Evolutionary conservation across 73 alveolate species (phyloP).

Genomic region (Breviolum minutum): DNA sequence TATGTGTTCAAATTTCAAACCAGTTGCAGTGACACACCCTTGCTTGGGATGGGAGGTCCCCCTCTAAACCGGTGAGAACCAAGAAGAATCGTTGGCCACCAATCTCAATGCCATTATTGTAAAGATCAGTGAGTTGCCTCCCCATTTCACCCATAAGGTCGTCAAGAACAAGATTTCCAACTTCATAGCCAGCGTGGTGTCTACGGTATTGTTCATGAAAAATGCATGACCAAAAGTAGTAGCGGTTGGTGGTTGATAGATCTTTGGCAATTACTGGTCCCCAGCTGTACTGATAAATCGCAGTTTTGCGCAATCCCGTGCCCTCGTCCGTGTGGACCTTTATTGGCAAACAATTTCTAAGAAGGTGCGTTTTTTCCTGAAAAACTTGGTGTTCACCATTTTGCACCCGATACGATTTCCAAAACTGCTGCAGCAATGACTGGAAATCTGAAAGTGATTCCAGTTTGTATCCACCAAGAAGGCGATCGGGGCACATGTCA

Average conservation of each 20-base stretch:
- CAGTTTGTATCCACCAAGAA: not conserved
- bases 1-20: too few relatives aligned
- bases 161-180: not conserved
- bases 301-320: conserved; percentile 2
- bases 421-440: not conserved
- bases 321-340: conserved; percentile 50
- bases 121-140: not conserved
- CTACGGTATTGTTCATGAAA: not conserved
- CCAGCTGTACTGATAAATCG: conserved; percentile 6
- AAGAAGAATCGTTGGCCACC: not conserved
- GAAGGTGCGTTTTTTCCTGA: not conserved
- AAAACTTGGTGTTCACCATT: not conserved
- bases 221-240: conserved; percentile 8
- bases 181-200: not conserved
- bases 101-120: not conserved
- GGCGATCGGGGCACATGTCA: not conserved
- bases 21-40: not conserved
- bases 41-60: conserved; percentile 36
- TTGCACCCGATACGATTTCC: not conserved
- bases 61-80: not conserved
- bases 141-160: not conserved
- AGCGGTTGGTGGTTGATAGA: not conserved
- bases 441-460: not conserved
- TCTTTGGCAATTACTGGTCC: conserved; percentile 12
- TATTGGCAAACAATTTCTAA: not conserved